phyloP scores from a whole-genome alignment of 1,284 basidiomycete genomes.

The Boletus sp. region DNA sequence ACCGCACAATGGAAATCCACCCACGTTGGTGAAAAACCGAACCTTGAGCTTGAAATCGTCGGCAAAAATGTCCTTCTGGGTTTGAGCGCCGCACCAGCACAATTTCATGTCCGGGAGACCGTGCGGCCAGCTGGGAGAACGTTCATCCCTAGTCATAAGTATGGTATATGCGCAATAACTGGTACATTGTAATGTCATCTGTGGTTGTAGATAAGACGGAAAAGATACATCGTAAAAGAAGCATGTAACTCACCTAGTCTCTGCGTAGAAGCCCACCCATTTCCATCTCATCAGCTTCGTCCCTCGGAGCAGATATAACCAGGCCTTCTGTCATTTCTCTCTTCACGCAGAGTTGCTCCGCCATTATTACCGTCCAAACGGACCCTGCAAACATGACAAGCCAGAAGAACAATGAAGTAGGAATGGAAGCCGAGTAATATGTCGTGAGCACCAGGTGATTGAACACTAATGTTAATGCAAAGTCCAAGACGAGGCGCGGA shows the following conservation, averaged over 20 bases:
- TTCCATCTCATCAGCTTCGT: conserved; percentile 52
- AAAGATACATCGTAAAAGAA: conserved; percentile 9
- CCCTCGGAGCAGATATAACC: conserved; percentile 44
- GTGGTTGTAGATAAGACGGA: conserved; percentile 6
- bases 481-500: conserved; percentile 93
- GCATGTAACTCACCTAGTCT: conserved; percentile 27
- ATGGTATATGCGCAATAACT: conserved; percentile 6
- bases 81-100: conserved; percentile 1
- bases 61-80: conserved; percentile 1
- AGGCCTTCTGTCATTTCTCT: conserved; percentile 90
- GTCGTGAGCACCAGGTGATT: conserved; percentile 89
- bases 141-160: conserved; percentile 14
- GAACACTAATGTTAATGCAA: conserved; percentile 84
- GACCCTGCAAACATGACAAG: conserved; percentile 70
- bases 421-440: conserved; percentile 85
- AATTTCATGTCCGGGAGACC: conserved; percentile 5
- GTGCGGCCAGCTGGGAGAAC: conserved; percentile 2
- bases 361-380: conserved; percentile 71
- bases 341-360: conserved; percentile 90
- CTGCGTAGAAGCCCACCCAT: conserved; percentile 51
- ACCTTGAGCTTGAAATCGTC: conserved; percentile 16
- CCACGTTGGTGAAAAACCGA: conserved; percentile 1
- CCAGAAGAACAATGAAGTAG: conserved; percentile 90
- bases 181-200: conserved; percentile 26
- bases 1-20: conserved; percentile 1